These are phyloP conservation scores for Chlamydomonas reinhardtii DNA, from an alignment of 163 green algal species.

Conservation along the genomic window DNA sequence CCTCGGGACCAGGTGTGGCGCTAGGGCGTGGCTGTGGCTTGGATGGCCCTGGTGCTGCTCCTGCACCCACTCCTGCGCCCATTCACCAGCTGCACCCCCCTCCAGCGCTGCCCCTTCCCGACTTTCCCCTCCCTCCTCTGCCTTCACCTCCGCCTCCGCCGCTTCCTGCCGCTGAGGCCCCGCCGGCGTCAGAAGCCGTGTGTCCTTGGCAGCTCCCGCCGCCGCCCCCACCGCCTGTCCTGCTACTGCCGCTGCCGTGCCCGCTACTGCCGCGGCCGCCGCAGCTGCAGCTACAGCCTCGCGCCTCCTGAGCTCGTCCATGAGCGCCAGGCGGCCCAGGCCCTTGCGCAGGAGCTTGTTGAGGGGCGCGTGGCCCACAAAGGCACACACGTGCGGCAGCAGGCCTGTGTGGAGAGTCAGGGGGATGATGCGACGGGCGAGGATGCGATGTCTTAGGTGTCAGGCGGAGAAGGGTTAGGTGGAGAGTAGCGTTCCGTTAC, in stretches of 20 bases:
- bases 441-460: no score
- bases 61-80: slow-evolving; percentile 26
- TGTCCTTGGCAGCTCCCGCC: background rate
- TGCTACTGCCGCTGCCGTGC: background rate
- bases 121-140: no score
- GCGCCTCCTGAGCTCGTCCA: slow-evolving; percentile 53
- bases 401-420: slow-evolving; percentile 50
- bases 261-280: background rate
- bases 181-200: background rate
- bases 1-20: no score
- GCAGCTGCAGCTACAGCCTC: background rate
- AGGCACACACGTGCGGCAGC: slow-evolving; percentile 66
- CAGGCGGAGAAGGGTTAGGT: no score
- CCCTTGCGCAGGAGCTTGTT: slow-evolving; percentile 90
- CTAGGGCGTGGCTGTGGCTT: no score
- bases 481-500: no score
- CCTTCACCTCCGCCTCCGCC: no score
- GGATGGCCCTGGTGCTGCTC: background rate
- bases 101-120: slow-evolving; percentile 41
- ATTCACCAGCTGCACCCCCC: background rate
- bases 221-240: background rate
- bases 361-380: slow-evolving; percentile 84
- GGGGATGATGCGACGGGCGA: background rate
- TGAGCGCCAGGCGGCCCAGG: slow-evolving; percentile 74
- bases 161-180: no score